Evolutionary conservation across 345 rosid species (phyloP), one percentile per base, ranked within the genome.

Genomic region (Boechera stricta): DNA sequence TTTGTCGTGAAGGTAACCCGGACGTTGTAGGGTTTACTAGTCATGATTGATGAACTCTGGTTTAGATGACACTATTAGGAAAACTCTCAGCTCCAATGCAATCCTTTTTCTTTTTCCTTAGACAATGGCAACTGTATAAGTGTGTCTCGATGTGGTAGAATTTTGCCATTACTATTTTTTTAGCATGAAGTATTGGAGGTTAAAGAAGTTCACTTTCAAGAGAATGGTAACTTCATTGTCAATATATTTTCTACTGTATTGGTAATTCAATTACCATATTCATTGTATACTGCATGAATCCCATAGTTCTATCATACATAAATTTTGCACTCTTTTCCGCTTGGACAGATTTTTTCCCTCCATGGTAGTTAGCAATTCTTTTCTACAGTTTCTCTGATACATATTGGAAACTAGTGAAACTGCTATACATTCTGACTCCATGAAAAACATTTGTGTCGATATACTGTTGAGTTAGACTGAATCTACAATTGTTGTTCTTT

Each of bases 301-400:
- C 36, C 49, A 72, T 72, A 59, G 15, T 72, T 72, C 60, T 36
- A 71, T 47, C 67, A 45, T 18, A 16, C 10, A 26, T 26, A 54
- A 21, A 4, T 29, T 24, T 21, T 6, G 48, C 7, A 28, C 11
- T 45, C 54, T 56, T 10, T 31, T 57, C 18, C 12, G 18, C 21
- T 57, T 44, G 24, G 66, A 71, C 31, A 44, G 16, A 36, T 35
- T 33, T 54, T 7, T 69, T 9, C 39, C 10, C 11, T 24, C 29
- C 64, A 69, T 54, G 38, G 53, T 54, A n/a, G 74, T 70, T 70
- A 70, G 65, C 60, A 56, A 31, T 70, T 24, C n/a, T 28, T 10
- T 41, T 7, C 16, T 18, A 56, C 55, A 44, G 21, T 70, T 70
- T 38, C 42, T 56, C 64, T 31, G 41, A 56, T 16, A 57, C 32